These are phyloP conservation scores for Cryptococcus maquisensis DNA, from an alignment of 1,284 basidiomycete species.

Conservation along the genomic window DNA sequence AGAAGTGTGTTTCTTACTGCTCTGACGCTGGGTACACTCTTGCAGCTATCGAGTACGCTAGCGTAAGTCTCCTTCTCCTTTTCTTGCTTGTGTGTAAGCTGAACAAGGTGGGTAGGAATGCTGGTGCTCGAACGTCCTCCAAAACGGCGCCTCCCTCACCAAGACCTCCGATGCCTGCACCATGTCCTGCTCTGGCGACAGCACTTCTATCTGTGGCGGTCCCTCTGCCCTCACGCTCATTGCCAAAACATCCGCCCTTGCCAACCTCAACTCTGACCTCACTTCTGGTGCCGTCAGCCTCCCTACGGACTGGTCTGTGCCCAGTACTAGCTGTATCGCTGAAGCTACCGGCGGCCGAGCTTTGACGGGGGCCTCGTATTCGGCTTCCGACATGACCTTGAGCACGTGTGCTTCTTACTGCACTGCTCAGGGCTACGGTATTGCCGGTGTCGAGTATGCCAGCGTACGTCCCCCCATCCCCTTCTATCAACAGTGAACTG, in stretches of 20 bases:
- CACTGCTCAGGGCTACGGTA: slow-evolving; percentile 4
- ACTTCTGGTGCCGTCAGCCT: slow-evolving; percentile 12
- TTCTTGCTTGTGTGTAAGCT: slow-evolving; percentile 1
- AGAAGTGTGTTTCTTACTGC: slow-evolving; percentile 30
- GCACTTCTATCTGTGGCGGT: slow-evolving; percentile 27
- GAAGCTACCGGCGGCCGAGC: slow-evolving; percentile 23
- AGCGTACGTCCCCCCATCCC: not conserved
- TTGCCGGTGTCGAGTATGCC: slow-evolving; percentile 14
- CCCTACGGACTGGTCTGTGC: slow-evolving; percentile 20
- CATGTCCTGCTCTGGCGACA: slow-evolving; percentile 29
- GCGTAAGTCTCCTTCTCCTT: slow-evolving; percentile 14
- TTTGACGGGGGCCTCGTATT: slow-evolving; percentile 17
- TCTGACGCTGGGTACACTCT: slow-evolving; percentile 23
- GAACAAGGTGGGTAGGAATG: slow-evolving; percentile 12
- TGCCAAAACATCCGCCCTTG: slow-evolving; percentile 10
- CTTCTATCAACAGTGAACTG: not conserved
- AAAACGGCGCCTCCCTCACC: slow-evolving; percentile 20
- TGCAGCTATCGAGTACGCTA: slow-evolving; percentile 26
- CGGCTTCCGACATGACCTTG: slow-evolving; percentile 21
- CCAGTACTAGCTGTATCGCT: slow-evolving; percentile 17
- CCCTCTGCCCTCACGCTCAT: slow-evolving; percentile 17
- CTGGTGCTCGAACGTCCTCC: slow-evolving; percentile 25
- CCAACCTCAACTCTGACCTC: slow-evolving; percentile 8
- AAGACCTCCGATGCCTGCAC: slow-evolving; percentile 16
- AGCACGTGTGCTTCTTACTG: slow-evolving; percentile 21